Evolutionary conservation across 805 yeast species (phyloP).

Genomic region (Teunomyces aglyptinius): DNA sequence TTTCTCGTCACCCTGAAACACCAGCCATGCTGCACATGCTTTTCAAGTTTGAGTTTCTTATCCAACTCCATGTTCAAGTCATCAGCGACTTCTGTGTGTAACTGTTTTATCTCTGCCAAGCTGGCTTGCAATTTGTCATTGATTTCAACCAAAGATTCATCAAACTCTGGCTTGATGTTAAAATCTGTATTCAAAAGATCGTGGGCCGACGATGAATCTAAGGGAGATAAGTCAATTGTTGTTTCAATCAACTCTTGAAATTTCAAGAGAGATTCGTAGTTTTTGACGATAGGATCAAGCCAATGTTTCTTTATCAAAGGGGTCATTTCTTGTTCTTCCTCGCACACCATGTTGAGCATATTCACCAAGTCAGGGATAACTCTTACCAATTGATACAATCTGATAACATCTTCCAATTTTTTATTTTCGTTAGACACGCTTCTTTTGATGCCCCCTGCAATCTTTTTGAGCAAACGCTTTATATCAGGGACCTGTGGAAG

Average conservation of each 20-base stretch:
- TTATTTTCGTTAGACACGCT: constrained; percentile 44
- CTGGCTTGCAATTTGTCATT: constrained; percentile 56
- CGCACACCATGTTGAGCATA: constrained; percentile 45
- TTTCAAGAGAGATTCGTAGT: constrained; percentile 54
- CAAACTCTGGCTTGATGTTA: constrained; percentile 86
- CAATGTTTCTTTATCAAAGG: constrained; percentile 50
- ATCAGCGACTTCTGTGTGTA: constrained; percentile 66
- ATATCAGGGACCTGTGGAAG: constrained; percentile 80
- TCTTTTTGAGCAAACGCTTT: constrained; percentile 67
- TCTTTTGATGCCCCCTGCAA: constrained; percentile 36
- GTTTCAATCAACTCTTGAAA: constrained; percentile 87
- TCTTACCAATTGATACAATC: constrained; percentile 72
- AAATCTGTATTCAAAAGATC: constrained; percentile 58
- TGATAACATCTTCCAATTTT: constrained; percentile 81
- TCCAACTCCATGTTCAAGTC: constrained; percentile 80
- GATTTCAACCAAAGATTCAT: constrained; percentile 65
- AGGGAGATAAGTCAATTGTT: constrained; percentile 82
- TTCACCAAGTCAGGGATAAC: constrained; percentile 68
- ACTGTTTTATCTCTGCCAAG: constrained; percentile 52
- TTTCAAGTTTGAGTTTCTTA: constrained; percentile 85
- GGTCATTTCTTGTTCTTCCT: constrained; percentile 30
- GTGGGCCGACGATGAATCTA: constrained; percentile 50
- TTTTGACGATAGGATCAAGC: constrained; percentile 53
- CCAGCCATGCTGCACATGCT: constrained; percentile 89
- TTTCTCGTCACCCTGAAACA: constrained; percentile 89